Percentiles rank a stretch among this genome's conserved stretches.
Conservation (phyloP, 345 rosid genomes). For the Citrus sinensis region DVS_A1.0 CM039166.1:20098501-20099000, state of each 20-base stretch:
- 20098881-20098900: background rate
- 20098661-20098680: background rate
- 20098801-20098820: background rate
- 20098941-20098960: background rate
- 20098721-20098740: background rate
- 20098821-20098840: background rate
- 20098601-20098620: background rate
- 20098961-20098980: background rate
- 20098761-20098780: background rate
- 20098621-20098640: background rate
- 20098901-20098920: background rate
- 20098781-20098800: background rate
- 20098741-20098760: background rate
- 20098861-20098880: too few relatives aligned
- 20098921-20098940: conserved; percentile 4
- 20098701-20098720: background rate
- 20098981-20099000: background rate
- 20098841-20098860: background rate
- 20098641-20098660: background rate
- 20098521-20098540: too few relatives aligned
- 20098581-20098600: too few relatives aligned
- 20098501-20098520: too few relatives aligned
- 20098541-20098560: too few relatives aligned
- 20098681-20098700: background rate
- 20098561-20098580: too few relatives aligned